phyloP scores from a whole-genome alignment of 2,329 filamentous ascomycete genomes.

The Colletotrichum horii region DNA sequence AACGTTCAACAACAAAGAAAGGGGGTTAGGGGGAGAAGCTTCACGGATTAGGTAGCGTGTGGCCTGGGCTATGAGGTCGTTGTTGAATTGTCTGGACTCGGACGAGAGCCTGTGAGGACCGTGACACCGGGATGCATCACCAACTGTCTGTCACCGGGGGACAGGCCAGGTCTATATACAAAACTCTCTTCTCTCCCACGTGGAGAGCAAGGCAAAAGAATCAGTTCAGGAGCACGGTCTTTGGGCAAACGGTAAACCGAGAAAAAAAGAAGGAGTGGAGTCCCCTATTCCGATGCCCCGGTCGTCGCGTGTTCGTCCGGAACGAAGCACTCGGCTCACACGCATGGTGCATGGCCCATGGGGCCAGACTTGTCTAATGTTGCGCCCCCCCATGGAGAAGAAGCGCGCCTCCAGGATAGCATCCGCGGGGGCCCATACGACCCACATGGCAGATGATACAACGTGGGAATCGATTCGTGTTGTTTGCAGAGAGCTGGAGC shows the following conservation, averaged over 20 bases:
- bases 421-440: conserved; percentile 15
- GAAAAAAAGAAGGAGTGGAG: conserved; percentile 3
- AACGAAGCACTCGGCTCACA: neutral
- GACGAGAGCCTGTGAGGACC: neutral
- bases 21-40: neutral
- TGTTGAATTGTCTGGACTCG: conserved; percentile 3
- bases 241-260: neutral
- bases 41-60: neutral
- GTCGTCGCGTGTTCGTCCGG: conserved; percentile 11
- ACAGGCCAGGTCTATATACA: neutral
- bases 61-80: neutral
- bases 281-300: neutral
- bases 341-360: neutral
- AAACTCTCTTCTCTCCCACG: neutral
- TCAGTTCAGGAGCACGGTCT: neutral
- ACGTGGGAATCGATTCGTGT: neutral
- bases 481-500: neutral
- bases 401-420: neutral
- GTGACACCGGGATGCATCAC: neutral
- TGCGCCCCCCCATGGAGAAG: conserved; percentile 18
- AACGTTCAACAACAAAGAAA: neutral
- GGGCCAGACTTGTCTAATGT: neutral
- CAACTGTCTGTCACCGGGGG: neutral
- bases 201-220: neutral
- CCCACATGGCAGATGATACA: conserved; percentile 2